phyloP scores from a whole-genome alignment of 2,329 filamentous ascomycete genomes.

The Trichoderma afroharzianum region DNA sequence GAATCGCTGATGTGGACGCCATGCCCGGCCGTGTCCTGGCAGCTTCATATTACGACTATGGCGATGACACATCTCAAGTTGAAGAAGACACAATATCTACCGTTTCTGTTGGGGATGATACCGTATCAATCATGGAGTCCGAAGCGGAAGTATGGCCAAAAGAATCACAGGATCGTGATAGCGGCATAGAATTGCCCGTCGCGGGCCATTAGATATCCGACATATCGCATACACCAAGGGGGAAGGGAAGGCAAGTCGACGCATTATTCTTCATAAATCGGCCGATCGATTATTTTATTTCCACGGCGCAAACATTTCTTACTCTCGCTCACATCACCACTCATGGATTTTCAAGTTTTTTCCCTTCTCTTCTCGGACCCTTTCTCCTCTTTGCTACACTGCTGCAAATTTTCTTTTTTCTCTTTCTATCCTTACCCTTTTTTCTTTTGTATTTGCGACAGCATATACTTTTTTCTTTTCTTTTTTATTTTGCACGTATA shows the following conservation, averaged over 20 bases:
- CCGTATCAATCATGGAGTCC: constrained; percentile 24
- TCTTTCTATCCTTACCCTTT: background rate
- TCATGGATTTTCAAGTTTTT: background rate
- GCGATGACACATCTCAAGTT: constrained; percentile 27
- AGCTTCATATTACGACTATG: constrained; percentile 58
- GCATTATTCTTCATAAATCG: background rate
- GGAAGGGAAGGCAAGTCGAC: background rate
- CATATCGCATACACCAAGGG: background rate
- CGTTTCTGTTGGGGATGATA: constrained; percentile 19
- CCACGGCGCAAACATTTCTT: background rate
- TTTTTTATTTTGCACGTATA: constrained; percentile 6
- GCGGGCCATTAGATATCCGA: constrained; percentile 34
- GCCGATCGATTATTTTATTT: background rate
- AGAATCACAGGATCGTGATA: constrained; percentile 48
- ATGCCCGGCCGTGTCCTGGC: constrained; percentile 71
- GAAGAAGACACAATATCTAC: constrained; percentile 24
- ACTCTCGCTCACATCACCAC: constrained; percentile 6
- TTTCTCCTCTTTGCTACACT: background rate
- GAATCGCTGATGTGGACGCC: constrained; percentile 67
- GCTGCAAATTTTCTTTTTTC: constrained; percentile 2
- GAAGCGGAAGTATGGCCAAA: constrained; percentile 34
- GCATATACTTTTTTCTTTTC: constrained; percentile 11
- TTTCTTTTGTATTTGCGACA: constrained; percentile 10
- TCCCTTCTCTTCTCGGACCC: background rate
- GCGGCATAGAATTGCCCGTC: constrained; percentile 47